These are phyloP conservation scores for Nicotiana otophora DNA, from an alignment of 257 asterid species.

Conservation along the genomic window DNA sequence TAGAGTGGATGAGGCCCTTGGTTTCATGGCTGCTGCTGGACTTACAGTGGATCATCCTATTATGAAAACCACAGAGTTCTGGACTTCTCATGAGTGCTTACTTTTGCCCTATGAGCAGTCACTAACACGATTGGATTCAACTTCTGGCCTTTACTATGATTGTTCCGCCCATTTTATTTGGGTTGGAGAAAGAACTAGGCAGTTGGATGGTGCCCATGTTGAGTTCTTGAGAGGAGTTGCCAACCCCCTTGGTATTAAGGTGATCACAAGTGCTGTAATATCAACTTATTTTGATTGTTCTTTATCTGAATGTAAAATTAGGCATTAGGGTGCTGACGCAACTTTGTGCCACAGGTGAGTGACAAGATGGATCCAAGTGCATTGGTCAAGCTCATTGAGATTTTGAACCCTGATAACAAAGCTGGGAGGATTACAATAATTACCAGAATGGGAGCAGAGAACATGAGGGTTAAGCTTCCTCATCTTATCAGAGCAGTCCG, in stretches of 20 bases:
- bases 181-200: conserved; percentile 82
- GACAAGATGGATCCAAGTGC: conserved; percentile 78
- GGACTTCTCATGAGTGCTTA: conserved; percentile 88
- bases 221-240: conserved; percentile 78
- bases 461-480: conserved; percentile 88
- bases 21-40: conserved; percentile 82
- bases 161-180: conserved; percentile 78
- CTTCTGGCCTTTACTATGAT: conserved; percentile 69
- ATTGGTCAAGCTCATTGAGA: conserved; percentile 69
- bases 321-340: conserved; percentile 11
- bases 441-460: conserved; percentile 88
- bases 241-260: conserved; percentile 79
- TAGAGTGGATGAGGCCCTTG: conserved; percentile 79
- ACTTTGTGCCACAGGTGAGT: conserved; percentile 43
- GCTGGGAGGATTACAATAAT: conserved; percentile 75
- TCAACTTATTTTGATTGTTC: not conserved
- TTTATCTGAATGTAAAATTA: not conserved
- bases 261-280: conserved; percentile 2
- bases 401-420: conserved; percentile 65
- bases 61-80: conserved; percentile 64
- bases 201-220: conserved; percentile 76
- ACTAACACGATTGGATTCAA: conserved; percentile 68
- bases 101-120: conserved; percentile 76
- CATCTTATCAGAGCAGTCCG: conserved; percentile 76
- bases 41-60: conserved; percentile 68